phyloP scores from a whole-genome alignment of 2,329 filamentous ascomycete species.

The Chlorencoelia australis region DNA sequence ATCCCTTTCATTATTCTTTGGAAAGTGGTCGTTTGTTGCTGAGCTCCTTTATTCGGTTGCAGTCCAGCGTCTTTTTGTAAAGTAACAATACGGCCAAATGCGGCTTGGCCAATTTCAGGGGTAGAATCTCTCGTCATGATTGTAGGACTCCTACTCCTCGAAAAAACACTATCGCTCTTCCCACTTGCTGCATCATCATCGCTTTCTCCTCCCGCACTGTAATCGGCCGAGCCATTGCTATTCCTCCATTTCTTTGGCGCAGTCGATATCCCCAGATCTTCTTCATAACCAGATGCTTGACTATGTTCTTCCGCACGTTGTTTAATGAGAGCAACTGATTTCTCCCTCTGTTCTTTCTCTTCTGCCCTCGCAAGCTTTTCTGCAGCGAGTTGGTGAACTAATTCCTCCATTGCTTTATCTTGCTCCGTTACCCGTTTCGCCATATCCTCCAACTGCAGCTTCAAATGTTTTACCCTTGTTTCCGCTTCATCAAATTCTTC shows the following conservation, averaged over 20 bases:
- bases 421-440: conserved; percentile 42
- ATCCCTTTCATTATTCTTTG: conserved; percentile 40
- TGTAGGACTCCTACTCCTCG: conserved; percentile 48
- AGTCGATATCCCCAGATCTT: conserved; percentile 21
- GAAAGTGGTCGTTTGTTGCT: conserved; percentile 35
- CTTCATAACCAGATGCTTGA: conserved; percentile 7
- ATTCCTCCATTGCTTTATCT: conserved; percentile 39
- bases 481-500: conserved; percentile 49
- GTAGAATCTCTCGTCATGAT: conserved; percentile 6
- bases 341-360: conserved; percentile 24
- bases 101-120: not conserved
- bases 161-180: conserved; percentile 36
- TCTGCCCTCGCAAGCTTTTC: conserved; percentile 35
- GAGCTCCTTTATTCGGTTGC: conserved; percentile 18
- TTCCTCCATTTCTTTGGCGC: conserved; percentile 10
- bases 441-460: conserved; percentile 51
- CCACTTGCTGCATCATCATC: conserved; percentile 8
- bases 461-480: conserved; percentile 42
- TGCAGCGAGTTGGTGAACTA: conserved; percentile 40
- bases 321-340: conserved; percentile 19
- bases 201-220: conserved; percentile 7
- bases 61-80: conserved; percentile 1
- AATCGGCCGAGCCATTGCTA: conserved; percentile 29
- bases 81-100: conserved; percentile 1
- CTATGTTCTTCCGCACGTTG: conserved; percentile 8